A percentile compares a stretch with the other conserved stretches of the same genome.
These are phyloP conservation scores for Ailanthus altissimus DNA, from an alignment of 345 rosid species.

Conservation along the genomic window DNA sequence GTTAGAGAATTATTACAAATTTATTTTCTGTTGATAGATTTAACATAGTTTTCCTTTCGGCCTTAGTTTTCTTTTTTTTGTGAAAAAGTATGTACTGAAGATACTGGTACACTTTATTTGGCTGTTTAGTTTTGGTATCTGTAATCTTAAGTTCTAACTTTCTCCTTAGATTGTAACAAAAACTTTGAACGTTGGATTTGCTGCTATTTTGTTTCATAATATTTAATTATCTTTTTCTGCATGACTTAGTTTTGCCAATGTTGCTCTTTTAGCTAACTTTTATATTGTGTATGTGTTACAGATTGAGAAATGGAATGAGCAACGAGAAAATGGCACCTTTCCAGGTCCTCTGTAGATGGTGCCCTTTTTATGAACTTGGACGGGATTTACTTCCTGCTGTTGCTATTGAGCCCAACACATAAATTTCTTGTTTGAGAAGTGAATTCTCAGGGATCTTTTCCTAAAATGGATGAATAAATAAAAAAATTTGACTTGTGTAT, in stretches of 20 bases:
- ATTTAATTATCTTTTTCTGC: background rate
- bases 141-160: background rate
- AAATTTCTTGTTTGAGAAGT: constrained; percentile 28
- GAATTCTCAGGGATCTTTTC: constrained; percentile 32
- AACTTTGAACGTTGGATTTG: background rate
- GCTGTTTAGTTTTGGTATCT: background rate
- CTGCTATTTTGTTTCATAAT: background rate
- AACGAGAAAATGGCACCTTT: constrained; percentile 94
- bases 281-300: constrained; percentile 26
- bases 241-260: background rate
- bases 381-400: constrained; percentile 11
- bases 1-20: background rate
- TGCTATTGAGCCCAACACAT: constrained; percentile 1
- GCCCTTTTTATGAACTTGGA: constrained; percentile 15
- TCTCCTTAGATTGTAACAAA: background rate
- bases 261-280: background rate
- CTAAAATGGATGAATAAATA: constrained; percentile 30
- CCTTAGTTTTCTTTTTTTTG: background rate
- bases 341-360: constrained; percentile 86
- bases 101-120: background rate
- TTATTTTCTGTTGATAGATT: background rate
- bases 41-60: background rate
- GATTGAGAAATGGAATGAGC: constrained; percentile 97
- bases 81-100: background rate
- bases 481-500: constrained; percentile 30